A percentile compares a stretch with the other conserved stretches of the same genome.
Evolutionary conservation across 306 rosid genomes (phyloP).

Genomic region (Pachyrhizus erosus): DNA sequence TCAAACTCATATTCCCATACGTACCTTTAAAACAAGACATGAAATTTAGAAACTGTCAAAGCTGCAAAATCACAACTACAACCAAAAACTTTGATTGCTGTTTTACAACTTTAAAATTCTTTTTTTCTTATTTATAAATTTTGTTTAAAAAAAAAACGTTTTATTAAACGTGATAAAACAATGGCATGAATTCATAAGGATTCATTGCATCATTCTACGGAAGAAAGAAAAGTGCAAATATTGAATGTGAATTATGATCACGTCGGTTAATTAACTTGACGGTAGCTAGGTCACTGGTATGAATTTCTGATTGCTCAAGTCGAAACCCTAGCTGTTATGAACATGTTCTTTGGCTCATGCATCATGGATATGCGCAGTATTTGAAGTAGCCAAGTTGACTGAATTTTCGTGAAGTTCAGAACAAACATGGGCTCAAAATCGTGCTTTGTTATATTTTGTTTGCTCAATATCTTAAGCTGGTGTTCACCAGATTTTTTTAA

Average conservation of each 20-base stretch:
- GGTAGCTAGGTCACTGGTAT: background rate
- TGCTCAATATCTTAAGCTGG: background rate
- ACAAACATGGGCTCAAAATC: background rate
- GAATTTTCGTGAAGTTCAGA: background rate
- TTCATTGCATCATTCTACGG: background rate
- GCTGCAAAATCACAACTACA: background rate
- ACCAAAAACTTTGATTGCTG: background rate
- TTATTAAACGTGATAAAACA: background rate
- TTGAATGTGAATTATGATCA: background rate
- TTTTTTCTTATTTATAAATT: background rate
- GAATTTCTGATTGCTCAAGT: background rate
- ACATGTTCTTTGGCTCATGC: background rate
- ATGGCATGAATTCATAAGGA: background rate
- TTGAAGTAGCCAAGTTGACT: background rate
- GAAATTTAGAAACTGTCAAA: background rate
- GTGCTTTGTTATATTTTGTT: background rate
- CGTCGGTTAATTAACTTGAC: too few relatives aligned
- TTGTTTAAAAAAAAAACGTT: background rate
- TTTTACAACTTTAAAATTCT: background rate
- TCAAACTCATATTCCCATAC: background rate
- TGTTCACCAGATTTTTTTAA: too few relatives aligned
- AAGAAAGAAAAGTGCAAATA: background rate
- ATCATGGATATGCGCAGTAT: background rate
- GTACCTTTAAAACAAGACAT: background rate
- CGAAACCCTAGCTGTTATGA: background rate